These are phyloP conservation scores for Yarrowia sp. DNA, from an alignment of 805 yeast species.

Conservation along the genomic window DNA sequence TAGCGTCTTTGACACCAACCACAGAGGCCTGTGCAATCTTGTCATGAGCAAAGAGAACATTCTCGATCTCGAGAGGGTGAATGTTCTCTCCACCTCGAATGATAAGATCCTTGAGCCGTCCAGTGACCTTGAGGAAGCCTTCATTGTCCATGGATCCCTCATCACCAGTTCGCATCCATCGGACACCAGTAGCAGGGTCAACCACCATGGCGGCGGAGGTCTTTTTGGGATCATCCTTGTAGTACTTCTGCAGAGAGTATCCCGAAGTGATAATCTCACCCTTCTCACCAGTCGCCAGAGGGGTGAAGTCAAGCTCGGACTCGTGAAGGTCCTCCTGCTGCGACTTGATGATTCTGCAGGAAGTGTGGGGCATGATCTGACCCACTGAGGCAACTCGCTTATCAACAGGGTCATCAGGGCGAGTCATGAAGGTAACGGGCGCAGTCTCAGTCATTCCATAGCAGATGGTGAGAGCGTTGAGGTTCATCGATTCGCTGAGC, in stretches of 20 bases:
- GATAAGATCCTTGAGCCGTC: conserved; percentile 49
- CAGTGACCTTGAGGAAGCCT: conserved; percentile 47
- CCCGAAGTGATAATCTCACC: conserved; percentile 49
- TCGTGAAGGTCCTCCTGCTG: conserved; percentile 40
- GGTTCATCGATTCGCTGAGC: conserved; percentile 42
- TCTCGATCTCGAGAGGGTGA: conserved; percentile 49
- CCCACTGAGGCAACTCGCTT: conserved; percentile 46
- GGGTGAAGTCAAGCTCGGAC: conserved; percentile 40
- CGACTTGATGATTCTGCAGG: conserved; percentile 44
- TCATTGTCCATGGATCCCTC: conserved; percentile 47
- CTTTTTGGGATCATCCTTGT: conserved; percentile 45
- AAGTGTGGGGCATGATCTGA: conserved; percentile 47
- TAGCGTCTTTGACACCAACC: conserved; percentile 47
- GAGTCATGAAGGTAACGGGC: conserved; percentile 48
- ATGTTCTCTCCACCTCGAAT: conserved; percentile 50
- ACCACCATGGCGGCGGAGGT: conserved; percentile 46
- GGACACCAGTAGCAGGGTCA: conserved; percentile 42
- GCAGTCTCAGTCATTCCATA: conserved; percentile 50
- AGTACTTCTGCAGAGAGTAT: conserved; percentile 45
- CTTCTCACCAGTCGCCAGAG: conserved; percentile 44
- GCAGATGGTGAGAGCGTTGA: conserved; percentile 46
- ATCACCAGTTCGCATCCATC: conserved; percentile 49
- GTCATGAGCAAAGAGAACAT: conserved; percentile 45
- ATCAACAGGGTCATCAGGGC: conserved; percentile 45
- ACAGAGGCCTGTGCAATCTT: conserved; percentile 47